Evolutionary conservation across 2,329 filamentous ascomycete genomes (phyloP).

Genomic region (Cladosporium colombiae): DNA sequence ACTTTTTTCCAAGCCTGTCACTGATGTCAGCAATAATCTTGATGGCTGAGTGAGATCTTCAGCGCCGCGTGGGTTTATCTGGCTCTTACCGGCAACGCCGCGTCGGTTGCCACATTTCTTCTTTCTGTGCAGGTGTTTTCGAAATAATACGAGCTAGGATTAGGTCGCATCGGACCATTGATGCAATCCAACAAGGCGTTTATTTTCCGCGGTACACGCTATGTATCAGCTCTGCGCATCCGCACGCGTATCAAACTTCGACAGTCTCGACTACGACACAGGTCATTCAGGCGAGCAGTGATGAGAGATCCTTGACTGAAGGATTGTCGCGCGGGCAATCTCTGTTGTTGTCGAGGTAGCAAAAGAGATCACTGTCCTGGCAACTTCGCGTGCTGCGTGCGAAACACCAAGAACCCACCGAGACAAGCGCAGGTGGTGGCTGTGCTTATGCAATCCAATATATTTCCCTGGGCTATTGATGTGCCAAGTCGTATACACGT

Average conservation of each 20-base stretch:
- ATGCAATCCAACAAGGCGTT: background rate
- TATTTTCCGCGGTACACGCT: background rate
- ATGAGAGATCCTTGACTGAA: background rate
- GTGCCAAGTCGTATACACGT: background rate
- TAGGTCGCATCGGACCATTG: background rate
- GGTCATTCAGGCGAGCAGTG: background rate
- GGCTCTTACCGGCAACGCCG: background rate
- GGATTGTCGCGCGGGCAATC: background rate
- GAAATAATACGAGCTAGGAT: background rate
- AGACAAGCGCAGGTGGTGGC: background rate
- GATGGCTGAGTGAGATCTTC: background rate
- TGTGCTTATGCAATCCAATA: background rate
- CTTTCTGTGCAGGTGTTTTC: background rate
- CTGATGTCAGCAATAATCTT: background rate
- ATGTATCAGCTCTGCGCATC: background rate
- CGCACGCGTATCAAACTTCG: background rate
- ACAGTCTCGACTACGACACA: background rate
- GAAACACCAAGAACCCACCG: background rate
- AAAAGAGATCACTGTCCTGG: background rate
- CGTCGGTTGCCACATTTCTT: background rate
- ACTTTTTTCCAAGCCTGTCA: background rate
- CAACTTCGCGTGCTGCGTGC: constrained; percentile 1
- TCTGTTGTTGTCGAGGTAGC: background rate
- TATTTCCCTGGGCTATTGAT: background rate
- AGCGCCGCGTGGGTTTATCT: background rate